Evolutionary conservation across 768 basidiomycete genomes (phyloP).

Genomic region (Hygrocybe coccinea): DNA sequence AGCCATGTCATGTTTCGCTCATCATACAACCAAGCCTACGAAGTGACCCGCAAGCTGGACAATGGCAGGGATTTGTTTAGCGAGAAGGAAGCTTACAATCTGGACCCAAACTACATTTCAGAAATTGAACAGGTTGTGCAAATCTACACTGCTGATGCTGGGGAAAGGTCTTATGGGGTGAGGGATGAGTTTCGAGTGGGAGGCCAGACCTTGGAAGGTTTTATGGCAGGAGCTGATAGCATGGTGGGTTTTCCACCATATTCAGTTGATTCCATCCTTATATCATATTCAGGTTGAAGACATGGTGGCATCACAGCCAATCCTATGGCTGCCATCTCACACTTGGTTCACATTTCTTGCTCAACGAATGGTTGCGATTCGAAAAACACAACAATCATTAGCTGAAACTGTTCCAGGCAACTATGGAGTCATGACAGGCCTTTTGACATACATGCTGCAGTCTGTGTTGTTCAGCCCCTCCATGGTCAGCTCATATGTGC

Average conservation of each 20-base stretch:
- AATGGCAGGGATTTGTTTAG: slow-evolving; percentile 12
- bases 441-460: too few species aligned
- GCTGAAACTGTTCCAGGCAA: too few species aligned
- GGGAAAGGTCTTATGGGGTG: slow-evolving; percentile 11
- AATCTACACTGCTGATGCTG: neutral
- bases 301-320: slow-evolving; percentile 4
- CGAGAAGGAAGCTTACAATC: slow-evolving; percentile 10
- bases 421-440: too few species aligned
- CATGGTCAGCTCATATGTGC: too few species aligned
- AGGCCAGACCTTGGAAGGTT: slow-evolving; percentile 1
- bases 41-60: slow-evolving; percentile 10
- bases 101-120: neutral
- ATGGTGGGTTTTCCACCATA: slow-evolving; percentile 1
- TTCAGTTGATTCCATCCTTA: neutral
- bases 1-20: slow-evolving; percentile 12
- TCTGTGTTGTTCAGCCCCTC: too few species aligned
- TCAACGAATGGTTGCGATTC: neutral
- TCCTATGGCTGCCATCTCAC: slow-evolving; percentile 11
- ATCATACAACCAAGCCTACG: slow-evolving; percentile 16
- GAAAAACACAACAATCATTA: neutral
- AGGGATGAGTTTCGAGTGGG: slow-evolving; percentile 15
- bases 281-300: slow-evolving; percentile 1
- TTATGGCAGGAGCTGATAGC: slow-evolving; percentile 1
- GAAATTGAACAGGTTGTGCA: neutral
- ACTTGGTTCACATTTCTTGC: slow-evolving; percentile 12